Evolutionary conservation across 257 asterid species (phyloP).

Genomic region (Hygrophila difformis): DNA sequence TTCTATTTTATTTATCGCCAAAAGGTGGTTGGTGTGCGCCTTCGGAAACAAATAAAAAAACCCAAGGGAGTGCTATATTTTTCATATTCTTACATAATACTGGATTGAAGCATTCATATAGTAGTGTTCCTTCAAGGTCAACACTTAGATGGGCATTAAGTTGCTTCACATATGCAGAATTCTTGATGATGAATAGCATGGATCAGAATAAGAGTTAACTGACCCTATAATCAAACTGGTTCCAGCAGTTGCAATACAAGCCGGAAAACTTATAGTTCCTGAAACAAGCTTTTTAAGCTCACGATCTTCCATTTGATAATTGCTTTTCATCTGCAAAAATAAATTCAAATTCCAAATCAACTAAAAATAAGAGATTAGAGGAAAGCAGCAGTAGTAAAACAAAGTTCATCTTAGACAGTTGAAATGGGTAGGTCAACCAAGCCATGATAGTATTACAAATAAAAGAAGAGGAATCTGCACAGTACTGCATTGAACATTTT

Average conservation of each 20-base stretch:
- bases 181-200: background rate
- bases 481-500: too few relatives aligned
- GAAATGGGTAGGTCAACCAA: background rate
- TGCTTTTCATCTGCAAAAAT: conserved; percentile 55
- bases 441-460: too few relatives aligned
- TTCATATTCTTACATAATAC: background rate
- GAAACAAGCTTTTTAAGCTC: conserved; percentile 62
- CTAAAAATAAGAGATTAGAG: background rate
- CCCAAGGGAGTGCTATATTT: background rate
- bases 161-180: background rate
- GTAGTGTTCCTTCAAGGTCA: background rate
- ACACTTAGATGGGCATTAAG: background rate
- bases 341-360: conserved; percentile 11
- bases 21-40: too few relatives aligned
- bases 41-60: too few relatives aligned
- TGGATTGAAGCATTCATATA: background rate
- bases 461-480: background rate
- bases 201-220: conserved; percentile 16
- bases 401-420: background rate
- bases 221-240: conserved; percentile 76
- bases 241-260: conserved; percentile 92
- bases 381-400: background rate
- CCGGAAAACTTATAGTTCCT: conserved; percentile 59
- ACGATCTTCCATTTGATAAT: conserved; percentile 42
- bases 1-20: too few relatives aligned